Conservation (phyloP, 148 eudicot genomes). For the Dysphania ambrosioides region DNA sequence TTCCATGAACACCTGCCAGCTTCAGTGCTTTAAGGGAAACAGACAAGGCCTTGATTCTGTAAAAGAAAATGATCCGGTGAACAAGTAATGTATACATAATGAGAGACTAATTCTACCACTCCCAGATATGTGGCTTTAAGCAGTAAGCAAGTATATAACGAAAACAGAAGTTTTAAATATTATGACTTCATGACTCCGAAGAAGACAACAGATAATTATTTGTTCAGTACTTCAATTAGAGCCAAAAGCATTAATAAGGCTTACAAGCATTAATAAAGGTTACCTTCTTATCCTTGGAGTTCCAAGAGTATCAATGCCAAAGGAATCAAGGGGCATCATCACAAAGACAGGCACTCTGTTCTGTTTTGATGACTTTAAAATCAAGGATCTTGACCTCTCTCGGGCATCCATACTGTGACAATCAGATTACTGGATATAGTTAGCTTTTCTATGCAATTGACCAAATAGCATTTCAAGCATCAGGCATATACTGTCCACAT, state of each 20-base stretch:
- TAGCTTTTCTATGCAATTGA: slow-evolving; percentile 1
- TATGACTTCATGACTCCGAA: background rate
- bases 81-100: background rate
- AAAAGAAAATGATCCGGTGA: slow-evolving; percentile 18
- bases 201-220: background rate
- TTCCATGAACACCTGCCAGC: slow-evolving; percentile 65
- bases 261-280: slow-evolving; percentile 10
- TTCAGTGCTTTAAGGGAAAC: slow-evolving; percentile 61
- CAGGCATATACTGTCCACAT: background rate
- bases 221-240: background rate
- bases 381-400: slow-evolving; percentile 48
- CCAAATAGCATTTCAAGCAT: background rate
- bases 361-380: slow-evolving; percentile 48
- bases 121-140: background rate
- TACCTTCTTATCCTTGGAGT: slow-evolving; percentile 43
- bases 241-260: background rate
- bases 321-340: slow-evolving; percentile 60
- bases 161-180: background rate
- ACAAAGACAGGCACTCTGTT: slow-evolving; percentile 53
- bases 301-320: slow-evolving; percentile 47
- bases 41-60: slow-evolving; percentile 58
- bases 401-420: slow-evolving; percentile 56
- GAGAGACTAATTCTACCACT: background rate
- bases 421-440: slow-evolving; percentile 16
- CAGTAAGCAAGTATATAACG: background rate